These are phyloP conservation scores for Plasmodium reichenowi DNA, from an alignment of 169 alveolate species.

Conservation along the genomic window DNA sequence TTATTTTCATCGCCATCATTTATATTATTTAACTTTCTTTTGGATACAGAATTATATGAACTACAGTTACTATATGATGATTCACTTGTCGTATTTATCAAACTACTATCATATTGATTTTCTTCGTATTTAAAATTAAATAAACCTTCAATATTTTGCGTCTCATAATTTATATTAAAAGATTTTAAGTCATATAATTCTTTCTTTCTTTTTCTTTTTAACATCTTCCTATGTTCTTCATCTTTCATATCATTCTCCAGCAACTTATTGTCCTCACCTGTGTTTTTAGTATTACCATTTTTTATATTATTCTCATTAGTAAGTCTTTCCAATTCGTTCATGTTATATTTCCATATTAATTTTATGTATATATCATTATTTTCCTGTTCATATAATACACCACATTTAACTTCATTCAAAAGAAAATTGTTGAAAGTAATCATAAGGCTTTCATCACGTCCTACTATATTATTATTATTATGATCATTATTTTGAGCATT, in stretches of 20 bases:
- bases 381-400: conserved; percentile 67
- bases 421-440: conserved; percentile 37
- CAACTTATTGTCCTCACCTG: conserved; percentile 12
- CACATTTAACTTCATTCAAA: conserved; percentile 58
- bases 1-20: background rate
- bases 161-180: conserved; percentile 70
- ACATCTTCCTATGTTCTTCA: background rate
- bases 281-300: background rate
- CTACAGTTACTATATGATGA: conserved; percentile 45
- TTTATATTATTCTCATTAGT: background rate
- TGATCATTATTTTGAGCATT: background rate
- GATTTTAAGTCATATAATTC: conserved; percentile 37
- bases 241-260: conserved; percentile 20
- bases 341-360: conserved; percentile 66
- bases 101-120: conserved; percentile 75
- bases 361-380: conserved; percentile 54
- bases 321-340: conserved; percentile 9
- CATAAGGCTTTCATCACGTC: conserved; percentile 8
- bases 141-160: conserved; percentile 71
- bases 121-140: conserved; percentile 76
- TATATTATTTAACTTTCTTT: conserved; percentile 2
- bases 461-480: background rate
- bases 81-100: conserved; percentile 46
- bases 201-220: conserved; percentile 4
- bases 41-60: background rate